Conservation (phyloP, 1,284 basidiomycete species). For the Porogramme epimiltina region DNA sequence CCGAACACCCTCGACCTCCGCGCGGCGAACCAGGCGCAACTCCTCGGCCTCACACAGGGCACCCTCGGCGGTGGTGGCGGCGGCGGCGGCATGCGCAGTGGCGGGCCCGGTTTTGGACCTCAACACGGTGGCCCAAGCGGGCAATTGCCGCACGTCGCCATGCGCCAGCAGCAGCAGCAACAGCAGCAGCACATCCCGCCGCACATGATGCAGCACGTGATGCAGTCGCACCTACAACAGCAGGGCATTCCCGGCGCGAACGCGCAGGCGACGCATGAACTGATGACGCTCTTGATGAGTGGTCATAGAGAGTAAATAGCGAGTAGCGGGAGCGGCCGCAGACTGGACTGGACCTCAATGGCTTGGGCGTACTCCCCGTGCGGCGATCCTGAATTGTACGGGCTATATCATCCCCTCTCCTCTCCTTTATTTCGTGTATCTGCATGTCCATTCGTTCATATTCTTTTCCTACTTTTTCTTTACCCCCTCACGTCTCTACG, state of each 20-base stretch:
- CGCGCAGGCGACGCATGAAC: conserved; percentile 64
- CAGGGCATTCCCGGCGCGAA: conserved; percentile 47
- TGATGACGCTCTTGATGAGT: conserved; percentile 81
- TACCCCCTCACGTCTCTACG: conserved; percentile 4
- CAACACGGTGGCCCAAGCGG: conserved; percentile 48
- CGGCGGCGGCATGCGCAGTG: conserved; percentile 36
- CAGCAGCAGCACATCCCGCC: conserved; percentile 50
- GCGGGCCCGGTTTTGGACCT: conserved; percentile 47
- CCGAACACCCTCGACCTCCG: conserved; percentile 59
- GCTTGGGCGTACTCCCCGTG: not conserved
- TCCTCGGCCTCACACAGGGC: conserved; percentile 48
- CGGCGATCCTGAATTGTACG: conserved; percentile 7
- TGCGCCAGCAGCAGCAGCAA: conserved; percentile 40
- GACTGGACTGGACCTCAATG: not conserved
- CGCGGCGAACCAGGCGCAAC: conserved; percentile 47
- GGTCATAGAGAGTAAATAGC: conserved; percentile 58
- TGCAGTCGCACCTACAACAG: conserved; percentile 64
- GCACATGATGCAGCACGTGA: conserved; percentile 55
- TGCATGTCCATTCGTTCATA: not conserved
- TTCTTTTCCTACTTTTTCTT: conserved; percentile 1
- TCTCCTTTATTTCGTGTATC: conserved; percentile 1
- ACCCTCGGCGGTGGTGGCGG: conserved; percentile 37
- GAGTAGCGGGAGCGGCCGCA: not conserved
- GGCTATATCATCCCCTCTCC: conserved; percentile 6
- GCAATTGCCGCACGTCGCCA: conserved; percentile 39